Base-by-base conservation (phyloP, 2,329 filamentous ascomycete species). In the Dichotomopilus funicola region DNA sequence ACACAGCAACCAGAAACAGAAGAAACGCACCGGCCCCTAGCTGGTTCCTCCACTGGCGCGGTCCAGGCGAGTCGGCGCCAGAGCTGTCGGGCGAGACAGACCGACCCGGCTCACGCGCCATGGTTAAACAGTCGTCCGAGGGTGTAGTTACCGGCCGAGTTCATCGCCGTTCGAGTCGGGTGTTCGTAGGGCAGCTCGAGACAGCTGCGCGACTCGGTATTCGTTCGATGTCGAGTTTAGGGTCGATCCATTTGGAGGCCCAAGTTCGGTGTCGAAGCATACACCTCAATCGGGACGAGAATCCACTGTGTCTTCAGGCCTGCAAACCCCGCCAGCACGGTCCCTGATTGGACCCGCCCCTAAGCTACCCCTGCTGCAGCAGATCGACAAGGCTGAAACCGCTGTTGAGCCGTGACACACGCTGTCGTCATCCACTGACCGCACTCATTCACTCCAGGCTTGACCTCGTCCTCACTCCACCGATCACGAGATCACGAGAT, bases 11-110 rank as follows among this genome's bases (percentile, higher is more conserved):
- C 41, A n/a, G 11, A 10, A 33, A 34, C 13, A 13, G 8, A 36
- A 58, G 41, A 68, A 3, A 36, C 81, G 69, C 79, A 95, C 90
- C 88, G 74, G 86, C 84, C 67, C 89, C 85, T 58, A 87, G 78
- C 69, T 86, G 86, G 71, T 85, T 86, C 71, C 88, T 87, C 81
- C 87, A 87, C 75, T 88, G 86, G 68, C 87, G 83, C 61, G 82
- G 80, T 42, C 83, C 83, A 61, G 87, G 89, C 68, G 88, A 89
- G 62, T 85, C 83, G 67, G 88, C 87, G 61, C 89, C 89, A 70
- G 90, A 94, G 79, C 87, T 91, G 69, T 89, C 83, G 66, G 90
- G 90, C 60, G 91, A 94, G 64, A 76, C 73, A 55, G 83, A 84
- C 66, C 78, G 79, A 62, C 75, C 74, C 61, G 78, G 76, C 71